Evolutionary conservation across 2,329 filamentous ascomycete genomes (phyloP).

Genomic region (Sclerotiophoma versabilis): DNA sequence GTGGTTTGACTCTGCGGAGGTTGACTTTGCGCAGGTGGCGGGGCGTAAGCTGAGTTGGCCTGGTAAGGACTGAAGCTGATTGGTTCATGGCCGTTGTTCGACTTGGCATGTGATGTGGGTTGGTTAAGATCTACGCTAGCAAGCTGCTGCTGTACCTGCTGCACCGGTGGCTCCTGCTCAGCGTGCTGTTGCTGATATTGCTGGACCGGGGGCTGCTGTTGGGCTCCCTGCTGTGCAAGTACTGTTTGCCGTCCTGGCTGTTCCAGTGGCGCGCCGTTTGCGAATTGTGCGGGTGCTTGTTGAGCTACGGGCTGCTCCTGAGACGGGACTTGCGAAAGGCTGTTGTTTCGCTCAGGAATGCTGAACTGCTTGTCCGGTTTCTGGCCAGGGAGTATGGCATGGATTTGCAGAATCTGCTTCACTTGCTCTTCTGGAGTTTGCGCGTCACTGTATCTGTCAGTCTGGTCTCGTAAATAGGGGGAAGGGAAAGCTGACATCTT

Average conservation of each 20-base stretch:
- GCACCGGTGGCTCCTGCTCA: conserved; percentile 13
- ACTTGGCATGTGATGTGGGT: conserved; percentile 16
- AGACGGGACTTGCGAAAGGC: conserved; percentile 20
- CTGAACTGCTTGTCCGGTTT: conserved; percentile 60
- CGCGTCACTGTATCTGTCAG: conserved; percentile 55
- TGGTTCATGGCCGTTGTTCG: conserved; percentile 3
- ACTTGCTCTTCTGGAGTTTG: conserved; percentile 72
- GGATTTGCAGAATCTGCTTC: conserved; percentile 85
- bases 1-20: conserved; percentile 10
- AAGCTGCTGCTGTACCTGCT: conserved; percentile 18
- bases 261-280: conserved; percentile 9
- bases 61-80: conserved; percentile 11
- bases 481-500: conserved; percentile 67
- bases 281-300: conserved; percentile 10
- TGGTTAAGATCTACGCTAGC: conserved; percentile 16
- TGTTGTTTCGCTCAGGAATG: conserved; percentile 61
- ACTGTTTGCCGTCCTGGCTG: conserved; percentile 1
- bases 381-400: conserved; percentile 84
- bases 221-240: conserved; percentile 9
- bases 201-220: background rate
- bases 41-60: background rate
- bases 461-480: too few species aligned
- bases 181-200: conserved; percentile 1
- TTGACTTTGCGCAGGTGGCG: conserved; percentile 2
- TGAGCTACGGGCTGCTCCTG: conserved; percentile 2